These are phyloP conservation scores for Incumbomyces delicatus DNA, from an alignment of 2,329 filamentous ascomycete species.

Conservation along the genomic window DNA sequence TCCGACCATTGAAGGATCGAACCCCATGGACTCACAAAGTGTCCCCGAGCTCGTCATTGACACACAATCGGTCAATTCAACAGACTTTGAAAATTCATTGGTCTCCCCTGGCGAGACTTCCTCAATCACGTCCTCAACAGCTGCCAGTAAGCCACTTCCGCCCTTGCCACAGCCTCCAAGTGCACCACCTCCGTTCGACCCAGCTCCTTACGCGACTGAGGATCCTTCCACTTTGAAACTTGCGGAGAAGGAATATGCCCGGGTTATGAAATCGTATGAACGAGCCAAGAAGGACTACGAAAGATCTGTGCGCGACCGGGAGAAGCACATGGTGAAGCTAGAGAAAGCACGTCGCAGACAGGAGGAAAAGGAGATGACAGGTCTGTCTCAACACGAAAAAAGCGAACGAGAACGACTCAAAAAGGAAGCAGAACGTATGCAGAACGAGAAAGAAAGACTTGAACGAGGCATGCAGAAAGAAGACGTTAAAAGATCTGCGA, in stretches of 20 bases:
- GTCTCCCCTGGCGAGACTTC: background rate
- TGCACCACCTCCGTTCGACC: constrained; percentile 47
- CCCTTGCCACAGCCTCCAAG: constrained; percentile 44
- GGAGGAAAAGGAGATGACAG: constrained; percentile 27
- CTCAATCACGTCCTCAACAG: constrained; percentile 1
- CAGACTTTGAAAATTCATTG: background rate
- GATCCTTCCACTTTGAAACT: constrained; percentile 49
- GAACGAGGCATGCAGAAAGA: constrained; percentile 8
- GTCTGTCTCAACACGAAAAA: background rate
- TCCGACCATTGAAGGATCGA: too few relatives aligned
- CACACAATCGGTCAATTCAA: background rate
- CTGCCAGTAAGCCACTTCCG: constrained; percentile 27
- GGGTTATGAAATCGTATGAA: constrained; percentile 54
- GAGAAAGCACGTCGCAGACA: constrained; percentile 23
- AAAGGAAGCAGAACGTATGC: constrained; percentile 15
- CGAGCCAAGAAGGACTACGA: constrained; percentile 57
- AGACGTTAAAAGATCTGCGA: constrained; percentile 18
- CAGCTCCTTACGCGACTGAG: constrained; percentile 52
- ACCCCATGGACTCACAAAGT: too few relatives aligned
- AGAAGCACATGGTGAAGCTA: constrained; percentile 21
- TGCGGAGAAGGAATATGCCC: constrained; percentile 58
- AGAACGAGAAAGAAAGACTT: constrained; percentile 16
- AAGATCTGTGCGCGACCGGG: constrained; percentile 41
- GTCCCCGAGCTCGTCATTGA: background rate
- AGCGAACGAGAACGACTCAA: constrained; percentile 17